phyloP scores from a whole-genome alignment of 192 early-diverging fungal species.

The Paraglomus occultum region DNA sequence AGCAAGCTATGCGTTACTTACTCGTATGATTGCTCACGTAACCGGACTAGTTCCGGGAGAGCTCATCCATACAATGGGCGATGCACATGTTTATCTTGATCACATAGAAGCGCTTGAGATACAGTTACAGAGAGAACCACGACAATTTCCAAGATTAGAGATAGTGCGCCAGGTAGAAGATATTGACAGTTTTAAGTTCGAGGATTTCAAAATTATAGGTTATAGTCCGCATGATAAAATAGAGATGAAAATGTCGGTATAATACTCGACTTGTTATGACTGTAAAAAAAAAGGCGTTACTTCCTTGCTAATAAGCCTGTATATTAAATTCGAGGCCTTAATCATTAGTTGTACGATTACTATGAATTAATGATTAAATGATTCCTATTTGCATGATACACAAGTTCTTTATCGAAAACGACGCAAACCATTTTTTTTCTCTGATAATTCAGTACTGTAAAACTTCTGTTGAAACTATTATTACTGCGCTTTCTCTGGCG shows the following conservation, averaged over 20 bases:
- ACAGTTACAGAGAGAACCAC: conserved; percentile 76
- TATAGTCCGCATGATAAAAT: conserved; percentile 88
- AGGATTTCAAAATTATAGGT: conserved; percentile 77
- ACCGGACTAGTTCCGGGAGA: conserved; percentile 77
- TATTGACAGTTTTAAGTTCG: conserved; percentile 75
- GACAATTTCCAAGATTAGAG: conserved; percentile 76
- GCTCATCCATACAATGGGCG: conserved; percentile 93
- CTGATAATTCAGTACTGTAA: too few species aligned
- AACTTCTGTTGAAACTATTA: too few species aligned
- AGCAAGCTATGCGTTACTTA: conserved; percentile 92
- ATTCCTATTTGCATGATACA: too few species aligned
- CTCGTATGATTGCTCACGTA: conserved; percentile 85
- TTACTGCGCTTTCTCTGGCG: too few species aligned
- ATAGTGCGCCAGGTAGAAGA: conserved; percentile 44
- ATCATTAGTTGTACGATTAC: too few species aligned
- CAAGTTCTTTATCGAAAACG: too few species aligned
- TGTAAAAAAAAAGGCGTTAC: too few species aligned
- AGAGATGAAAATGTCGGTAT: conserved; percentile 96
- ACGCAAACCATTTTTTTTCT: too few species aligned
- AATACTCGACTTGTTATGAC: conserved; percentile 26
- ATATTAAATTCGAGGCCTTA: too few species aligned
- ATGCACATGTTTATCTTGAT: conserved; percentile 92
- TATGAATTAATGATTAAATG: too few species aligned
- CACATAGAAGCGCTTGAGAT: conserved; percentile 81
- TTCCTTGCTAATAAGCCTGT: too few species aligned